phyloP scores from a whole-genome alignment of 2,329 filamentous ascomycete genomes.

The Scedosporium aurantiacum region DNA sequence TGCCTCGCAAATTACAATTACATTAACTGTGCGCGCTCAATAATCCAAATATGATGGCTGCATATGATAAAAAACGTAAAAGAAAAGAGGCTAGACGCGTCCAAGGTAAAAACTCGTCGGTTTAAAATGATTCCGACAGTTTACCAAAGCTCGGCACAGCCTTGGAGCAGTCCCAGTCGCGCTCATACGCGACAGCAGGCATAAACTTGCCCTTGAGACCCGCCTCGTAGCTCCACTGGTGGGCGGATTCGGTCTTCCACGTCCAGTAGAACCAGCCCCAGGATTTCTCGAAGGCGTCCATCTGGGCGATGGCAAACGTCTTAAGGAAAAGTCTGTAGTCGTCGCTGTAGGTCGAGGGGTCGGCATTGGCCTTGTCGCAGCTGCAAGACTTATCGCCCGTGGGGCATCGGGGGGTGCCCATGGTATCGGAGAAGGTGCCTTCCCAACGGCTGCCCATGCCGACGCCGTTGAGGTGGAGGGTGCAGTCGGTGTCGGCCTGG shows the following conservation, averaged over 20 bases:
- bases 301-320: conserved; percentile 92
- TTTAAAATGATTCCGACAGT: conserved; percentile 2
- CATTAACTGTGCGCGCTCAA: background rate
- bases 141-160: conserved; percentile 30
- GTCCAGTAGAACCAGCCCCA: conserved; percentile 99
- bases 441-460: conserved; percentile 83
- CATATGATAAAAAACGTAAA: background rate
- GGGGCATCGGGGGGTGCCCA: conserved; percentile 66
- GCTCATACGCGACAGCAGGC: conserved; percentile 61
- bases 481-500: conserved; percentile 94
- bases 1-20: conserved; percentile 1
- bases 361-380: conserved; percentile 67
- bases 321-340: conserved; percentile 76
- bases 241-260: conserved; percentile 77
- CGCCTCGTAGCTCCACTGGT: conserved; percentile 87
- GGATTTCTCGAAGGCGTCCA: conserved; percentile 83
- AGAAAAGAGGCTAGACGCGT: background rate
- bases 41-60: background rate
- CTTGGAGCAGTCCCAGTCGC: conserved; percentile 56
- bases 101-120: background rate
- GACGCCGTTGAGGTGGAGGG: conserved; percentile 77
- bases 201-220: conserved; percentile 69
- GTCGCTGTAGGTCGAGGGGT: conserved; percentile 53
- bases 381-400: conserved; percentile 53
- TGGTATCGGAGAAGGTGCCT: conserved; percentile 62